Evolutionary conservation across 1,284 basidiomycete species (phyloP), one percentile per base, ranked within the genome.

Genomic region (Mycena sp.): DNA sequence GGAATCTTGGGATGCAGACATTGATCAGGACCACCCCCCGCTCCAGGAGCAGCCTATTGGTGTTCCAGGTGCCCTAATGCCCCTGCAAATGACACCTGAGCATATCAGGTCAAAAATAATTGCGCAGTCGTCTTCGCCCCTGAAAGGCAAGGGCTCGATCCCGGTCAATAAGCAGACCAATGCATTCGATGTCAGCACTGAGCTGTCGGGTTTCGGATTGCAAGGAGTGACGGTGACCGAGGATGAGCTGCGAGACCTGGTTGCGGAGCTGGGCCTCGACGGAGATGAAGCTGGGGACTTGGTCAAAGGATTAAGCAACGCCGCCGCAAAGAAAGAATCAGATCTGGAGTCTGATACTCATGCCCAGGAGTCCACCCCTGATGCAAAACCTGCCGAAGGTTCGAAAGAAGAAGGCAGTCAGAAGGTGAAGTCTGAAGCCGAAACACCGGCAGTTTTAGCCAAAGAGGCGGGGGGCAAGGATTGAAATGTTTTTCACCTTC

Each of bases 71-170:
- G 92, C 89, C 0, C 81, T 85, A 37, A 81, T 86, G 4, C 90
- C 92, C 12, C 78, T 87, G 14, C 85, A 93, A 71, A 93, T 93
- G 88, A 90, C 88, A n/a, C 90, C 91, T 26, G 86, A 89, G 50
- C 88, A 87, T 67, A 79, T 89, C 62, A 87, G 79, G 68, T 82
- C 82, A 52, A 84, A 85, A 67, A 81, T 86, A 58, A 77, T 87
- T 19, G 82, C 85, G 38, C 82, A 83, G 14, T 74, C 82, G 0
- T 71, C 73, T 19, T 84, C 86, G 7, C 86, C 88, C 5, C 70
- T 82, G 56, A 81, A 76, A 54, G 74, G 75, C 16, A 81, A 78
- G 53, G 70, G 69, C 48, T 53, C 65, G 43, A 72, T 77, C 32
- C 85, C 86, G 7, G 80, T 83, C 55, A 87, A 86, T 72, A 85